Base-by-base conservation (phyloP, 495 filamentous ascomycete species). In the Penicillium manginii region DNA sequence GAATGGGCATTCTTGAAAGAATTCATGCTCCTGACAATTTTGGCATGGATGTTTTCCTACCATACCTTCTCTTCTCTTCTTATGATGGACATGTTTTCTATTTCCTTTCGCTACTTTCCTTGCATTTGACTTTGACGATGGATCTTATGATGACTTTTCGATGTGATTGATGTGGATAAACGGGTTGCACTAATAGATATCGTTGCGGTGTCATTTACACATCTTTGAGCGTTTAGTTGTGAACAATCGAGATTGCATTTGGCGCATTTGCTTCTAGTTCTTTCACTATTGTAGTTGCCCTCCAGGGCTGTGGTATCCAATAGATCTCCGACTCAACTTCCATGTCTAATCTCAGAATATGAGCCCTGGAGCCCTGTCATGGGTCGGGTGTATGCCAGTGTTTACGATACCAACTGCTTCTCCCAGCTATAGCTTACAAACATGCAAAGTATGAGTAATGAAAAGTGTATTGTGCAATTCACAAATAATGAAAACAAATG, bases 401-500 rank as follows among this genome's bases (percentile, higher is more conserved):
- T 29, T 8, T 29, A 29, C 26, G 6, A 5, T 29, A 8, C 5
- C 2, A 29, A 29, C 26, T 29, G 5, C 9, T 4, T 8, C 9
- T 1, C 6, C 3, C 26, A 8, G 6, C 26, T 29, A 29, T 29
- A 6, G 26, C 26, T 26, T 5, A 26, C 17, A 46, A n/a, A 18
- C 3, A 50, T 5, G 7, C 26, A 1, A 10, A 50, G 9, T 26
- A 18, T 22, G 29, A 49, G 14, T n/a, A 19, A 43, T 17, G 17
- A 43, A 33, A 49, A 54, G 50, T 58, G 57, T 61, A 66, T 64
- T 67, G 64, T 67, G 64, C 64, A 60, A 60, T 62, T 67, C 57
- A 67, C 64, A 65, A 40, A 61, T 67, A 69, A 62, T 70, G 61
- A 59, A 67, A 70, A 67, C 67, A 70, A 65, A 64, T 55, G 42